These are phyloP conservation scores for Acacia pycnantha DNA, from an alignment of 331 rosid species.

Conservation along the genomic window DNA sequence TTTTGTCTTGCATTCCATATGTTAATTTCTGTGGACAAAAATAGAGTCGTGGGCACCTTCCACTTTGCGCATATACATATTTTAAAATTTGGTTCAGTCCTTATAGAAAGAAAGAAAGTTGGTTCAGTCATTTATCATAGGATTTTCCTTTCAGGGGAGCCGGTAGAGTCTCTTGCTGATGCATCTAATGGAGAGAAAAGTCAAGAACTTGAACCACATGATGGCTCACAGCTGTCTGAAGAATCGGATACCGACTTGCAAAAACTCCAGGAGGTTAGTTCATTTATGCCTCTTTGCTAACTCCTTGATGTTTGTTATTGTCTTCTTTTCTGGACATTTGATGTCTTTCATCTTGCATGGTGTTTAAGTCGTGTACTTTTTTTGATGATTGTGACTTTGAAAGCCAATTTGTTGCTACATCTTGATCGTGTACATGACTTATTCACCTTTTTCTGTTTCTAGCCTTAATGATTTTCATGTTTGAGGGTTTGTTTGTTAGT, in stretches of 20 bases:
- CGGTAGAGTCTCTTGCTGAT: conserved; percentile 44
- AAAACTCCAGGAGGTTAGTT: conserved; percentile 50
- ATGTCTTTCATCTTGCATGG: conserved; percentile 12
- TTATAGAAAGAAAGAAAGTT: conserved; percentile 8
- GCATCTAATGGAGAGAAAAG: conserved; percentile 48
- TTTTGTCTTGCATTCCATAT: neutral
- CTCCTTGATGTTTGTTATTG: conserved; percentile 11
- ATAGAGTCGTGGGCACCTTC: neutral
- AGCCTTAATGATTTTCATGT: neutral
- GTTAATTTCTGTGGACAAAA: neutral
- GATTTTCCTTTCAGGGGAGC: conserved; percentile 52
- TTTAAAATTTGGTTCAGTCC: conserved; percentile 4
- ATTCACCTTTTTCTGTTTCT: neutral
- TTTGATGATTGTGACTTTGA: neutral
- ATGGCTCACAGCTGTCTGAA: conserved; percentile 44
- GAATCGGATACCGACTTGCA: conserved; percentile 40
- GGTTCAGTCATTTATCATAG: conserved; percentile 32
- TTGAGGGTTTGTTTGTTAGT: neutral
- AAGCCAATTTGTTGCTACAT: neutral
- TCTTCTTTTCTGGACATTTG: conserved; percentile 10
- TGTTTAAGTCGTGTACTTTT: conserved; percentile 10
- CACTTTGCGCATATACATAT: conserved; percentile 18
- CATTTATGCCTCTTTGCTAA: neutral
- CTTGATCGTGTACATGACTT: neutral
- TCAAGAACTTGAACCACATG: conserved; percentile 47